Conservation (phyloP, 345 rosid genomes). For the Eucalyptus camaldulensis region DNA sequence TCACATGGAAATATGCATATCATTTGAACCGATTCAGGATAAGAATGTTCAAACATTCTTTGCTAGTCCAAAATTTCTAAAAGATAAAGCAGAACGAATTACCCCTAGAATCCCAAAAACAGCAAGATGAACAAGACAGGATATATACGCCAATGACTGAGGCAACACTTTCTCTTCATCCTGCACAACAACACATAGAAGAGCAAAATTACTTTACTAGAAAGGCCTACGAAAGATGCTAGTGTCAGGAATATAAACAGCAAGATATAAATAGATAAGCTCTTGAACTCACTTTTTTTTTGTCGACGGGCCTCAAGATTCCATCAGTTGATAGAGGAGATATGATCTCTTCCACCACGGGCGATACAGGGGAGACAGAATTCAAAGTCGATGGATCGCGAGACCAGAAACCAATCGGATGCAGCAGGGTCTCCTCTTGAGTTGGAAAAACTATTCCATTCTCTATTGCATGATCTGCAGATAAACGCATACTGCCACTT, state of each 20-base stretch:
- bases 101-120: constrained; percentile 84
- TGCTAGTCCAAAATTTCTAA: not conserved
- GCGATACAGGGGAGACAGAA: constrained; percentile 10
- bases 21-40: not conserved
- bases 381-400: constrained; percentile 7
- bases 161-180: constrained; percentile 22
- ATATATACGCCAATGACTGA: constrained; percentile 31
- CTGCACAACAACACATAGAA: constrained; percentile 5
- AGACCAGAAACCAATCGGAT: not conserved
- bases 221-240: not conserved
- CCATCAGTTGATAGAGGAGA: constrained; percentile 40
- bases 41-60: not conserved
- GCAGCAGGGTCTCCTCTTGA: constrained; percentile 8
- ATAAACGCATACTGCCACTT: constrained; percentile 18
- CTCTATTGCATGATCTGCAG: constrained; percentile 19
- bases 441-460: constrained; percentile 10
- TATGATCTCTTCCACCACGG: constrained; percentile 20
- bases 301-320: constrained; percentile 11
- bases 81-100: not conserved
- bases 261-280: not conserved
- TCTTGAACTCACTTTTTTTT: constrained; percentile 11
- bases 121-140: constrained; percentile 50
- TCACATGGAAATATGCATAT: not conserved
- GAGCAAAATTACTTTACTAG: not conserved
- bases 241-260: not conserved